Base-by-base conservation (phyloP, 495 filamentous ascomycete genomes). In the Penicillium mononematosum region DNA sequence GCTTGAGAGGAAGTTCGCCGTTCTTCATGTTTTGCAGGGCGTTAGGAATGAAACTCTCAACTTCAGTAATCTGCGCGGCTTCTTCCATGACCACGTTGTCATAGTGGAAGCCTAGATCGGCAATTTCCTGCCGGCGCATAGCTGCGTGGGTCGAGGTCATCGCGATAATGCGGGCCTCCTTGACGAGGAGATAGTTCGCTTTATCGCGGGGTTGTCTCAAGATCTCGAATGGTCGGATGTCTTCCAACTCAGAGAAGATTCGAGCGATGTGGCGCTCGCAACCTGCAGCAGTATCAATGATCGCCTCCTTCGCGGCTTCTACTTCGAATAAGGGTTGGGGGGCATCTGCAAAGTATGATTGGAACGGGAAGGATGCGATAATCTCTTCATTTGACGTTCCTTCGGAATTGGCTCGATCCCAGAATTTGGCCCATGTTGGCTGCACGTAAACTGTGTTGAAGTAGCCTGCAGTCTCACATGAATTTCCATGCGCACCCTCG, bases 71-170 rank as follows among this genome's bases (percentile, higher is more conserved):
- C 63, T 99, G 94, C 20, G 94, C 94, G 3, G 94, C 92, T 76
- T 99, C 94, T 81, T 99, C 94, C 93, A 99, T 96, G 49, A 99
- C 79, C 14, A 99, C 88, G 61, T 96, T 98, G 73, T 98, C 92
- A 62, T 98, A 99, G 60, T 91, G 89, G 78, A 99, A 98, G 6
- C 94, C 95, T 44, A 97, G 80, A 19, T 83, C 80, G 1, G 90
- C 87, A 63, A 99, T 99, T 64, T 98, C 94, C 58, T 89, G 85
- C 47, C 92, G 81, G 56, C 92, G 87, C 87, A 98, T 99, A n/a
- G 94, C 94, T 11, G 94, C 95, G 73, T 99, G 94, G 1, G 94
- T 99, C 3, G 90, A 91, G 10, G 94, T 99, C 95, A 98, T 98
- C 51, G 94, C 94, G 59, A 99, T 88, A 46, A 99, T 91, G 6